phyloP scores from a whole-genome alignment of 1,284 basidiomycete genomes.

The Ustilago loliicola region DNA sequence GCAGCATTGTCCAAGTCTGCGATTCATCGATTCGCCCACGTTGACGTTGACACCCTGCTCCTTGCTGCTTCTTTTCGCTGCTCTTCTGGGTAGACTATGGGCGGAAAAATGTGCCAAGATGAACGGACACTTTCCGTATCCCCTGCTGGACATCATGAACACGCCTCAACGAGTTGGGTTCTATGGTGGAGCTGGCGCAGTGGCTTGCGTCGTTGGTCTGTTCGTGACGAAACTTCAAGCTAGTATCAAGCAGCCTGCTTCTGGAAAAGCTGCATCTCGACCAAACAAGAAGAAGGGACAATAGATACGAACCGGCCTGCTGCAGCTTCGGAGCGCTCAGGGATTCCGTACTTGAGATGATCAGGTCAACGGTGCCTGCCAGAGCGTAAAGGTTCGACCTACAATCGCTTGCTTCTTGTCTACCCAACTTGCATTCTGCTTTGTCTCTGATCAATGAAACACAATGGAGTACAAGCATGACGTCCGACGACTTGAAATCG shows the following conservation, averaged over 20 bases:
- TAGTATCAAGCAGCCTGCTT: background rate
- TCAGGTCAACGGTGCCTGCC: too few species aligned
- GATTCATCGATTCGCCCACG: too few species aligned
- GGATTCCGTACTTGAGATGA: too few species aligned
- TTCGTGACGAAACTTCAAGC: conserved; percentile 28
- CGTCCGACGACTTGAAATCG: too few species aligned
- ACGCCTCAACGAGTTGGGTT: conserved; percentile 23
- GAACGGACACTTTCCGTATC: conserved; percentile 57
- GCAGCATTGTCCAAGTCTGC: too few species aligned
- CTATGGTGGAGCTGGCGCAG: conserved; percentile 25
- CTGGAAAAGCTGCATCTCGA: background rate
- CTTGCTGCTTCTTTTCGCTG: background rate
- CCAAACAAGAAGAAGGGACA: background rate
- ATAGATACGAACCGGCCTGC: background rate
- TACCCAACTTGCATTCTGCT: background rate
- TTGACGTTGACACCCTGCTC: too few species aligned
- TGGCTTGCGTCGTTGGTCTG: conserved; percentile 13
- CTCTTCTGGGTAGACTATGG: conserved; percentile 35
- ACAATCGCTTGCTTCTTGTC: background rate
- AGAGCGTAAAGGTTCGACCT: too few species aligned
- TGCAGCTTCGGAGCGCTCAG: background rate
- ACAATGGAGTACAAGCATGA: too few species aligned
- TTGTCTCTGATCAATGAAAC: background rate
- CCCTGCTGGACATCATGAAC: conserved; percentile 48
- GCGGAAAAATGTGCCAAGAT: conserved; percentile 49